Evolutionary conservation across 2,329 filamentous ascomycete genomes (phyloP).

Genomic region (Fusarium udum): DNA sequence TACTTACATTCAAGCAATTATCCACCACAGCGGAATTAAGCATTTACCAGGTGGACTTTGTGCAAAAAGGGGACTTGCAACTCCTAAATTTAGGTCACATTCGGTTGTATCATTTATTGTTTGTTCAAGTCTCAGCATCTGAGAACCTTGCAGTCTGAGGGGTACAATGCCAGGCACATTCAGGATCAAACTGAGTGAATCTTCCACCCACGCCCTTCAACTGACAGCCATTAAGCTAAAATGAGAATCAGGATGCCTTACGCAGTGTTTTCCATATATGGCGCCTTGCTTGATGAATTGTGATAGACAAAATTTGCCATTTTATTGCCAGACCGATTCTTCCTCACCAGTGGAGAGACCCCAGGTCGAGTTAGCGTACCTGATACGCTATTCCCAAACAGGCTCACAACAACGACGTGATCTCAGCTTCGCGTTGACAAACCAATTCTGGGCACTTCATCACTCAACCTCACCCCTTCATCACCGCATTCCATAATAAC

Average conservation of each 20-base stretch:
- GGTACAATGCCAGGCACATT: background rate
- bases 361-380: background rate
- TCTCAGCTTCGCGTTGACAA: background rate
- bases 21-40: background rate
- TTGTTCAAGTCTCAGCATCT: background rate
- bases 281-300: background rate
- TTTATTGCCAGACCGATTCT: background rate
- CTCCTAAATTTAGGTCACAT: background rate
- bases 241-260: background rate
- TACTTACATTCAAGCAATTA: background rate
- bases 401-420: background rate
- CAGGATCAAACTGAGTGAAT: background rate
- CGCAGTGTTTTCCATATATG: background rate
- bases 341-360: background rate
- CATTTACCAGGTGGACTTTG: background rate
- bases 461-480: background rate
- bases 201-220: background rate
- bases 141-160: too few species aligned
- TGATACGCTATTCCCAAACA: background rate
- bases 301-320: background rate
- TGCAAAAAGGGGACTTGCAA: fast-evolving
- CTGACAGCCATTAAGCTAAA: background rate
- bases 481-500: background rate
- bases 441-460: background rate
- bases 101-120: fast-evolving